A percentile compares a stretch with the other conserved stretches of the same genome.
Conservation (phyloP, 176 grass and related monocot species). For the Hyparrhenia diplandra region DNA sequence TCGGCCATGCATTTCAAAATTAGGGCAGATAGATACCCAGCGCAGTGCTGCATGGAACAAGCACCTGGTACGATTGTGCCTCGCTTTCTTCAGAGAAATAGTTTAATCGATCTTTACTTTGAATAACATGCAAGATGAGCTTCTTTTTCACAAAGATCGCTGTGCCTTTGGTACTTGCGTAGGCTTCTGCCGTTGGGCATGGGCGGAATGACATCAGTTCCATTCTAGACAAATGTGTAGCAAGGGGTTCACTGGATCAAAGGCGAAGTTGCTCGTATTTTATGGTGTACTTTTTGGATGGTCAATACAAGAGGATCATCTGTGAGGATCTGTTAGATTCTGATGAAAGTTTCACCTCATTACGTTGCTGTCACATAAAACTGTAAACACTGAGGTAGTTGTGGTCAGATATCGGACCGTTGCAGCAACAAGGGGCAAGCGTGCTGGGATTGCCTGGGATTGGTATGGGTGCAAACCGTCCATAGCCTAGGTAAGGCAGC, state of each 20-base stretch:
- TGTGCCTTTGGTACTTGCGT: constrained; percentile 13
- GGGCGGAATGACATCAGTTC: constrained; percentile 23
- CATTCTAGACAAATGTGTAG: constrained; percentile 21
- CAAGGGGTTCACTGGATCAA: constrained; percentile 29
- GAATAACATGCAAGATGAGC: constrained; percentile 21
- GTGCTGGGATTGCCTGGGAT: no score
- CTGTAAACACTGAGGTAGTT: not conserved
- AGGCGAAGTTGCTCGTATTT: constrained; percentile 20
- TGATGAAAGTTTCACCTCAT: constrained; percentile 7
- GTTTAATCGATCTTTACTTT: constrained; percentile 25
- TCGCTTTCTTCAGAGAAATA: constrained; percentile 17
- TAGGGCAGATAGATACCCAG: not conserved
- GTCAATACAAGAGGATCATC: not conserved
- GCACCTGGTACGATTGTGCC: constrained; percentile 24
- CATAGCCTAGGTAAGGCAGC: no score
- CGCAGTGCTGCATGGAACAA: constrained; percentile 29
- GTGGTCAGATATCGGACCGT: no score
- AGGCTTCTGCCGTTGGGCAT: constrained; percentile 26
- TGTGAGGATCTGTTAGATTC: not conserved
- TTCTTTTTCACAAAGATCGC: not conserved
- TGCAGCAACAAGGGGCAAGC: no score
- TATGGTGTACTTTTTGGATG: constrained; percentile 21
- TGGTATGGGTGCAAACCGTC: no score
- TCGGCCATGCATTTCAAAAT: not conserved
- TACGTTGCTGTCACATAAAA: not conserved